A percentile compares a stretch with the other conserved stretches of the same genome.
phyloP scores from a whole-genome alignment of 345 rosid genomes.

The Chamaenerion angustifolium region DNA sequence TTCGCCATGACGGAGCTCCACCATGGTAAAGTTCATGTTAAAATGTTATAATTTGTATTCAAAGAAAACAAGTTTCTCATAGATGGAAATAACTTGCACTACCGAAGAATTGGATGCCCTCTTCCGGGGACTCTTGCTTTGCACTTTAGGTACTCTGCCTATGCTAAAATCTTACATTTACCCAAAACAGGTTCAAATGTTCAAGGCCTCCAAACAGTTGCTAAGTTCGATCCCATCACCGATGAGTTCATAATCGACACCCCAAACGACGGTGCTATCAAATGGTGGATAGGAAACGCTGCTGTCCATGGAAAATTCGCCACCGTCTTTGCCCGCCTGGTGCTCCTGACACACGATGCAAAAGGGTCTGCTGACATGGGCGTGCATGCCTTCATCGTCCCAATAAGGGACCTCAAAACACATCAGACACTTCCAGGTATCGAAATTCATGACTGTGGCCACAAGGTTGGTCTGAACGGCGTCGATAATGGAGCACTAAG shows the following conservation, averaged over 20 bases:
- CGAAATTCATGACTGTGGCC: constrained; percentile 92
- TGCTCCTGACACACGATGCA: constrained; percentile 77
- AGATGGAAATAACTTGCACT: too few relatives aligned
- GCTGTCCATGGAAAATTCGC: constrained; percentile 98
- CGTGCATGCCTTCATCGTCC: constrained; percentile 95
- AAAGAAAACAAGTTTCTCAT: too few relatives aligned
- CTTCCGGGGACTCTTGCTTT: too few relatives aligned
- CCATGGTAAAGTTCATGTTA: constrained; percentile 44
- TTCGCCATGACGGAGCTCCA: constrained; percentile 99
- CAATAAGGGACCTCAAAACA: constrained; percentile 71
- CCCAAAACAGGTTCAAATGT: constrained; percentile 65
- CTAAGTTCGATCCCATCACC: constrained; percentile 66
- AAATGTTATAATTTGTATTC: too few relatives aligned
- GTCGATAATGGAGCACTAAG: constrained; percentile 97
- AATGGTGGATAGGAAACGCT: constrained; percentile 99
- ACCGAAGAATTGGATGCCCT: too few relatives aligned
- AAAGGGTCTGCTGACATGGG: constrained; percentile 82
- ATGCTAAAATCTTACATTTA: constrained; percentile 4
- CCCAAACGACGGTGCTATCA: constrained; percentile 88
- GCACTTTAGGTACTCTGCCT: not conserved
- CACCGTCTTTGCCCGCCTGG: constrained; percentile 72
- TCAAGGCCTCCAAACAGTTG: constrained; percentile 86
- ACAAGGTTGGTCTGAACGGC: constrained; percentile 88
- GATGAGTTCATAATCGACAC: constrained; percentile 80
- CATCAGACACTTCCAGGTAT: constrained; percentile 81